Conservation (phyloP, 148 eudicot species). For the Silene latifolia region DNA sequence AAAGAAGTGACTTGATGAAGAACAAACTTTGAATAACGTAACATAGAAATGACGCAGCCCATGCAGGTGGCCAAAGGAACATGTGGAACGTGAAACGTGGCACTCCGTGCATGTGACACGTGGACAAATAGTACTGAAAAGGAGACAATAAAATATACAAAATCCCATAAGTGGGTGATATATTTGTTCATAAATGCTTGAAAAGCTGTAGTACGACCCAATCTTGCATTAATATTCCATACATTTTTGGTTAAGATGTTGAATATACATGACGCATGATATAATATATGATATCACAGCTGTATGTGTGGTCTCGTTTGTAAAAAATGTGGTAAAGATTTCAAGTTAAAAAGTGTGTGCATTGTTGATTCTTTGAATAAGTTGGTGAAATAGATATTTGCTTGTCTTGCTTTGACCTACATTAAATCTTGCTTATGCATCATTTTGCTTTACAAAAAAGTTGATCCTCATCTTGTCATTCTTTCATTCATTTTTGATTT, state of each 20-base stretch:
- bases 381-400: not conserved
- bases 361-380: constrained; percentile 1
- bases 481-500: no score
- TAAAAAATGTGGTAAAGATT: constrained; percentile 3
- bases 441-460: no score
- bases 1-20: not conserved
- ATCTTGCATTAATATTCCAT: not conserved
- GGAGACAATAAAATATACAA: not conserved
- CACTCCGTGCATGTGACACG: not conserved
- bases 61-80: constrained; percentile 5
- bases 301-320: not conserved
- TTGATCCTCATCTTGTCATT: no score
- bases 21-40: not conserved
- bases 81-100: not conserved
- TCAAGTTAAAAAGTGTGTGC: not conserved
- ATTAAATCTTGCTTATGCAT: not conserved
- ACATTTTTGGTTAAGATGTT: not conserved
- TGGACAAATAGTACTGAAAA: not conserved
- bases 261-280: no score
- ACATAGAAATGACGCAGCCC: constrained; percentile 2
- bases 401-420: not conserved
- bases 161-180: not conserved
- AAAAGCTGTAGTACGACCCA: constrained; percentile 1
- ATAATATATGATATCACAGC: not conserved
- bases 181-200: not conserved